phyloP scores from a whole-genome alignment of 495 filamentous ascomycete genomes.

The Saxophila tyrrhenica region DNA sequence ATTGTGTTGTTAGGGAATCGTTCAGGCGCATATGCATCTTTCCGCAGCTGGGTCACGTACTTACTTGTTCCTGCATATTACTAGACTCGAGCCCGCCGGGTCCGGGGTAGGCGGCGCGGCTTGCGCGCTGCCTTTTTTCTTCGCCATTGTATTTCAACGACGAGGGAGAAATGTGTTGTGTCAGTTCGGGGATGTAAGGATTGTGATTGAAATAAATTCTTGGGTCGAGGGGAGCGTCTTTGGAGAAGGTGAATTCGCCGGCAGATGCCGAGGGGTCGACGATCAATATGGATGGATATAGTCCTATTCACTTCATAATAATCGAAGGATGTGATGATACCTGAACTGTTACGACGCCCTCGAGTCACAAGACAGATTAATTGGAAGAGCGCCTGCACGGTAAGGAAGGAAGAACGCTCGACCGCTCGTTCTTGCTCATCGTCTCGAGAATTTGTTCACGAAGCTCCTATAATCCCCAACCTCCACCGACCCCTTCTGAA shows the following conservation, averaged over 20 bases:
- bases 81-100: conserved; percentile 43
- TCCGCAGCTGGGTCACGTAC: conserved; percentile 19
- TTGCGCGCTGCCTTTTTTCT: conserved; percentile 17
- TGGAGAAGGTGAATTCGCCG: neutral
- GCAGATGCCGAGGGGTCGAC: neutral
- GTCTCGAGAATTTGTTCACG: too few species aligned
- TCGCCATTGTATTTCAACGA: conserved; percentile 20
- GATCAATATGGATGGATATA: neutral
- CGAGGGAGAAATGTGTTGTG: neutral
- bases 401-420: too few species aligned
- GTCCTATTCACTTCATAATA: neutral
- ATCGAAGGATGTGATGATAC: too few species aligned
- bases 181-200: too few species aligned
- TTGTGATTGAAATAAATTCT: neutral
- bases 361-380: too few species aligned
- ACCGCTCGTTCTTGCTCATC: too few species aligned
- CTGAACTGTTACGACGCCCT: too few species aligned
- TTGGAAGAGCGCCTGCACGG: too few species aligned
- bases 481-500: too few species aligned
- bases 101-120: conserved; percentile 5
- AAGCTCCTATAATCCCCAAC: too few species aligned
- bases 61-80: conserved; percentile 66
- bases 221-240: neutral
- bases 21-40: neutral
- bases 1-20: conserved; percentile 4